phyloP scores from a whole-genome alignment of 768 basidiomycete species.

The Pleurotus pulmonarius region DNA sequence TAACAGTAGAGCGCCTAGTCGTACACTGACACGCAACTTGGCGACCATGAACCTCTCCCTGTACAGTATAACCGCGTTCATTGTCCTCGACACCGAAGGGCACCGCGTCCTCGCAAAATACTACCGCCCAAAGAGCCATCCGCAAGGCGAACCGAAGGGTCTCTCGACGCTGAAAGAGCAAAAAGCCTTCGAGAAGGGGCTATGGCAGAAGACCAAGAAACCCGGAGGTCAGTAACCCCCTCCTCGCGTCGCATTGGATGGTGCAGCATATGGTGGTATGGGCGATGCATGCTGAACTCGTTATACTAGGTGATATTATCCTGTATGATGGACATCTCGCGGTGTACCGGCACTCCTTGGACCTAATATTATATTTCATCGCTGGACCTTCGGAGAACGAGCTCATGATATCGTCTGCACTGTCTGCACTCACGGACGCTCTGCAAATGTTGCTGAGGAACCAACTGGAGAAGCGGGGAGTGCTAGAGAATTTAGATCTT shows the following conservation, averaged over 20 bases:
- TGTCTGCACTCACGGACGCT: slow-evolving; percentile 83
- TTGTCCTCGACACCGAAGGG: slow-evolving; percentile 94
- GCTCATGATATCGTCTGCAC: slow-evolving; percentile 87
- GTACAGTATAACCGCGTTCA: slow-evolving; percentile 81
- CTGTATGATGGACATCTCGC: slow-evolving; percentile 87
- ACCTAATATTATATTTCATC: slow-evolving; percentile 93
- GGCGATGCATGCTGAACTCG: neutral
- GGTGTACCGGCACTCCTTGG: slow-evolving; percentile 91
- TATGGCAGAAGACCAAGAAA: slow-evolving; percentile 95
- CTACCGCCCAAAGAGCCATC: slow-evolving; percentile 72
- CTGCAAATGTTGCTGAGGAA: slow-evolving; percentile 82
- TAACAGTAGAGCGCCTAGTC: too few relatives aligned
- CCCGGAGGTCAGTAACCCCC: slow-evolving; percentile 62
- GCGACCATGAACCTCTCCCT: slow-evolving; percentile 73
- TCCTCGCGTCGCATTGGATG: too few relatives aligned
- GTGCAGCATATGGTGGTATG: neutral
- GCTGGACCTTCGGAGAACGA: slow-evolving; percentile 90
- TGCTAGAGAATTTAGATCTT: slow-evolving; percentile 92
- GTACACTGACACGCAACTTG: too few relatives aligned
- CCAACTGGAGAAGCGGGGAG: slow-evolving; percentile 90
- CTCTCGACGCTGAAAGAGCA: slow-evolving; percentile 84
- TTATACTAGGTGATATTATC: slow-evolving; percentile 80
- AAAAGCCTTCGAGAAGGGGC: slow-evolving; percentile 90
- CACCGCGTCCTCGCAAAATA: slow-evolving; percentile 95
- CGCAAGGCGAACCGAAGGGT: slow-evolving; percentile 58